Conservation (phyloP, 768 basidiomycete genomes). For the Macrocybe gigantea region DNA sequence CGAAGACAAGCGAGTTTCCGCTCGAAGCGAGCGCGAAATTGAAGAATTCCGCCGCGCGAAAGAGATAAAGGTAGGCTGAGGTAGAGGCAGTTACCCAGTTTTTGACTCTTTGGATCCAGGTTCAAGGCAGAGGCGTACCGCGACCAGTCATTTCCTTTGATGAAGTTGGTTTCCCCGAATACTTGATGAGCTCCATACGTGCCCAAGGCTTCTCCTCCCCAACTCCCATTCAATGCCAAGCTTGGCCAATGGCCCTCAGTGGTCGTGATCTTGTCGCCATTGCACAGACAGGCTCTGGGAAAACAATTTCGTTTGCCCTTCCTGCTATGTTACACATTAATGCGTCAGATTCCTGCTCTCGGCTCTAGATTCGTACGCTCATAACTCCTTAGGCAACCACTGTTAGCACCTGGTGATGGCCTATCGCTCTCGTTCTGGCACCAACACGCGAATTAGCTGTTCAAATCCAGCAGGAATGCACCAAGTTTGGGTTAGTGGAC, state of each 20-base stretch:
- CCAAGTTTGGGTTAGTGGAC: slow-evolving; percentile 82
- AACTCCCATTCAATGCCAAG: slow-evolving; percentile 96
- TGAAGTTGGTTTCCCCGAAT: slow-evolving; percentile 94
- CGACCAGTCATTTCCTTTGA: slow-evolving; percentile 90
- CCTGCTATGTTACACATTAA: slow-evolving; percentile 99
- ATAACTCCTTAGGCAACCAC: slow-evolving; percentile 63
- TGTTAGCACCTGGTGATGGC: slow-evolving; percentile 90
- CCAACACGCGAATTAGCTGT: slow-evolving; percentile 98
- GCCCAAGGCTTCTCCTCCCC: slow-evolving; percentile 90
- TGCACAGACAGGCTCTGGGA: slow-evolving; percentile 97
- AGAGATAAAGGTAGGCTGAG: slow-evolving; percentile 72
- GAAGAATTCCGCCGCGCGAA: slow-evolving; percentile 80
- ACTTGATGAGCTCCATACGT: slow-evolving; percentile 88
- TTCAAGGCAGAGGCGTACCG: slow-evolving; percentile 85
- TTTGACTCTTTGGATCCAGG: slow-evolving; percentile 32
- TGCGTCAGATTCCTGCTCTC: slow-evolving; percentile 54
- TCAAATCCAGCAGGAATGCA: slow-evolving; percentile 98
- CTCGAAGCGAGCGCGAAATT: slow-evolving; percentile 77
- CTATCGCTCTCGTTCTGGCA: slow-evolving; percentile 93
- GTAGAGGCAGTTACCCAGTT: not conserved
- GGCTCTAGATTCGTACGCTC: slow-evolving; percentile 2
- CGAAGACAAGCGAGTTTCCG: slow-evolving; percentile 81
- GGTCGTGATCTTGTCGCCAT: slow-evolving; percentile 95
- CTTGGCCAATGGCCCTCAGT: slow-evolving; percentile 98
- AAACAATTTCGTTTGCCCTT: slow-evolving; percentile 97